phyloP scores from a whole-genome alignment of 306 rosid genomes.

The Prunus mongolica region DNA sequence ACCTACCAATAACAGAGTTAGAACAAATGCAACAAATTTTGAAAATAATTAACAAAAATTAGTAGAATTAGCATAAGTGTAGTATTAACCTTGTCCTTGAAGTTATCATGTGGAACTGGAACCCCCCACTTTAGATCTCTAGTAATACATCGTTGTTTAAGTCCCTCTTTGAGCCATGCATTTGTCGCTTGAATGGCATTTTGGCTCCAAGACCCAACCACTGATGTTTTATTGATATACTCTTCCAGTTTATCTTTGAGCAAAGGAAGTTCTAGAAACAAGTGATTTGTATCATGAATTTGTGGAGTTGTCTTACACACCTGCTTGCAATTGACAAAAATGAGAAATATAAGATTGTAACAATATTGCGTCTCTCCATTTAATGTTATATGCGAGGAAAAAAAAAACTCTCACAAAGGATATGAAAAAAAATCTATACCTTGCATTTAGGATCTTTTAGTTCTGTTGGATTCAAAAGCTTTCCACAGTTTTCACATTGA shows the following conservation, averaged over 20 bases:
- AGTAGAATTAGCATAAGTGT: not conserved
- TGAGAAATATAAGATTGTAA: not conserved
- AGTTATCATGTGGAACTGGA: conserved; percentile 91
- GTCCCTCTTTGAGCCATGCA: conserved; percentile 90
- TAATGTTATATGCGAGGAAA: too few species aligned
- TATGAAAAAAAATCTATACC: conserved; percentile 32
- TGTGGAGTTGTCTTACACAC: conserved; percentile 71
- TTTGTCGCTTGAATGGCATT: conserved; percentile 87
- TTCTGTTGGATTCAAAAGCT: conserved; percentile 86
- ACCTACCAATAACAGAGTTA: conserved; percentile 44
- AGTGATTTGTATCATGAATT: conserved; percentile 78
- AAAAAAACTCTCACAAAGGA: not conserved
- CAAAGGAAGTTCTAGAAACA: conserved; percentile 90
- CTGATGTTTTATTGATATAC: conserved; percentile 71
- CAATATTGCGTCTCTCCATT: not conserved
- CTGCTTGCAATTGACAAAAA: conserved; percentile 28
- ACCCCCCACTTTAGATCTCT: conserved; percentile 99
- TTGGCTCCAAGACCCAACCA: conserved; percentile 88
- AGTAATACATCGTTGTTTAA: conserved; percentile 80
- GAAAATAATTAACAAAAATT: not conserved
- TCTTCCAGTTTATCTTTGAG: conserved; percentile 66
- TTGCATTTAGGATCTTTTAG: conserved; percentile 84
- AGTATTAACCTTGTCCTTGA: conserved; percentile 65
- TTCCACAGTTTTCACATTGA: conserved; percentile 94
- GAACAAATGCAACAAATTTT: not conserved